Percentiles rank a stretch among this genome's conserved stretches.
Conservation (phyloP, 306 rosid genomes). For the Herpetospermum pedunculosum region DNA sequence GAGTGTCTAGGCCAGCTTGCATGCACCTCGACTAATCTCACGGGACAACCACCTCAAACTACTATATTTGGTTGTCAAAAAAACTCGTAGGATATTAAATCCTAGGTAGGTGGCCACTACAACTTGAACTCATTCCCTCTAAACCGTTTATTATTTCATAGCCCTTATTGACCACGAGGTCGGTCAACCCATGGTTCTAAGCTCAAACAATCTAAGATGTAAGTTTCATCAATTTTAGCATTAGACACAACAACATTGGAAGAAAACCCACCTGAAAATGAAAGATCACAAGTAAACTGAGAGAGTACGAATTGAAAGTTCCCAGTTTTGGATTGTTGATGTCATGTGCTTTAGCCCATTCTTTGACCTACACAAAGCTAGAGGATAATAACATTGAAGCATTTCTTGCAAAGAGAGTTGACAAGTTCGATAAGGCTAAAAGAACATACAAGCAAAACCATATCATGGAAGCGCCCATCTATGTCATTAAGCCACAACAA, state of each 20-base stretch:
- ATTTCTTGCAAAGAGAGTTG: constrained; percentile 13
- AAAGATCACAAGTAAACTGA: constrained; percentile 72
- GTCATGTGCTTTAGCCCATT: constrained; percentile 86
- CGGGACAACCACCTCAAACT: too few relatives aligned
- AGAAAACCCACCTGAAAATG: constrained; percentile 71
- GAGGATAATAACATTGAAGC: constrained; percentile 20
- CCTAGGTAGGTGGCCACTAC: too few relatives aligned
- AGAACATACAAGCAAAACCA: constrained; percentile 73
- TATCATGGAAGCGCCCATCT: constrained; percentile 66
- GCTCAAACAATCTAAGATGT: too few relatives aligned
- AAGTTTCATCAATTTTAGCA: background rate
- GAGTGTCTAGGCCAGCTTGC: too few relatives aligned
- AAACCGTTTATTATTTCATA: too few relatives aligned
- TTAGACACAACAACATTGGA: background rate
- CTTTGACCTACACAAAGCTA: constrained; percentile 69
- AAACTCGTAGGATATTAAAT: too few relatives aligned
- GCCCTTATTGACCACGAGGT: too few relatives aligned
- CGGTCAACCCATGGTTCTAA: too few relatives aligned
- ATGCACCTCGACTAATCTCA: too few relatives aligned
- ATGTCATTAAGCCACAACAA: constrained; percentile 58
- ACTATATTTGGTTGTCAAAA: too few relatives aligned
- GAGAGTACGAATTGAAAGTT: constrained; percentile 82
- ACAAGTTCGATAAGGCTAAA: constrained; percentile 10
- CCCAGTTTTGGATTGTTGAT: constrained; percentile 66
- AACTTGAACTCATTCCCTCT: too few relatives aligned